Conservation (phyloP, 441 rosid genomes). For the Sinapis alba region DNA sequence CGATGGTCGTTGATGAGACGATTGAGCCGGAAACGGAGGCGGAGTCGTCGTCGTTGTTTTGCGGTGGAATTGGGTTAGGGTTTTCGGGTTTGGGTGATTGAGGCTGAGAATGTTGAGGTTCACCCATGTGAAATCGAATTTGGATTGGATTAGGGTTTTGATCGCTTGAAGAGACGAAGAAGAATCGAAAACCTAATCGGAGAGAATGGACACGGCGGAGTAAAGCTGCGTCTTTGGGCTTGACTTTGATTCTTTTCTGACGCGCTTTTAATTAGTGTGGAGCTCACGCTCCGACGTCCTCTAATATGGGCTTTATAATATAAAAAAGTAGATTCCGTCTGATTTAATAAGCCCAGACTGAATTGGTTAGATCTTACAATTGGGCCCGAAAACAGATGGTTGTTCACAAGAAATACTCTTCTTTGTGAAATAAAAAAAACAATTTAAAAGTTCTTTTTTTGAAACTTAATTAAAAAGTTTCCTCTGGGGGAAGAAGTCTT, state of each 20-base stretch:
- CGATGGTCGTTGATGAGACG: conserved; percentile 35
- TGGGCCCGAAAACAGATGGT: no score
- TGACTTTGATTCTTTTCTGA: neutral
- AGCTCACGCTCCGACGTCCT: conserved; percentile 23
- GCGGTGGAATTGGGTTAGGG: conserved; percentile 28
- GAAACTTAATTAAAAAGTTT: no score
- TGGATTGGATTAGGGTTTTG: conserved; percentile 14
- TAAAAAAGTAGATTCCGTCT: neutral
- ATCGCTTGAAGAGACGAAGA: conserved; percentile 14
- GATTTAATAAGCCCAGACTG: neutral
- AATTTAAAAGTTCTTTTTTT: no score
- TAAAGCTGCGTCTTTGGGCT: conserved; percentile 14
- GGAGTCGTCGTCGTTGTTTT: conserved; percentile 25
- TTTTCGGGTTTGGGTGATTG: conserved; percentile 29
- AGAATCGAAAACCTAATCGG: conserved; percentile 26
- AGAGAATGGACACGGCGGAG: conserved; percentile 33
- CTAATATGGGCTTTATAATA: neutral
- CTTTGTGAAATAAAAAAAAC: no score
- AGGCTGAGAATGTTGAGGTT: conserved; percentile 50
- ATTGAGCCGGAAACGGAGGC: conserved; percentile 34
- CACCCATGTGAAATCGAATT: conserved; percentile 66
- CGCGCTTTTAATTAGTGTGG: conserved; percentile 21
- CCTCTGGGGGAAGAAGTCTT: no score
- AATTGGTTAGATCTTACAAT: no score
- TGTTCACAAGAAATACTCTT: no score